Percentiles rank a stretch among this genome's conserved stretches.
These are phyloP conservation scores for Candida maesae DNA, from an alignment of 805 yeast species.

Conservation along the genomic window DNA sequence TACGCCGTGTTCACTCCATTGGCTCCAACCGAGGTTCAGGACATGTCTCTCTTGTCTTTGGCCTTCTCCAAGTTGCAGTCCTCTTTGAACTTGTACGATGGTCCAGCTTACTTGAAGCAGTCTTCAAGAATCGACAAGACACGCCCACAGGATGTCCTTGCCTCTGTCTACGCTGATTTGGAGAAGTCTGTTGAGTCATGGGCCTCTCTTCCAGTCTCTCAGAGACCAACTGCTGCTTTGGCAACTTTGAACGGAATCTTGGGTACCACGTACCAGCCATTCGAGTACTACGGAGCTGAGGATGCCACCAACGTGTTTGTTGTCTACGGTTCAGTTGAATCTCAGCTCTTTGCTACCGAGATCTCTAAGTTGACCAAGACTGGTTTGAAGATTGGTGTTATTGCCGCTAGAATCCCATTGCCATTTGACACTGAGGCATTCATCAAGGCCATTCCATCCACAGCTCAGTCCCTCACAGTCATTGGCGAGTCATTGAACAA, in stretches of 20 bases:
- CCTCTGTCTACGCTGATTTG: conserved; percentile 37
- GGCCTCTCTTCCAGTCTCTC: conserved; percentile 28
- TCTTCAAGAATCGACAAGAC: conserved; percentile 38
- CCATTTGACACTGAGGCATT: conserved; percentile 73
- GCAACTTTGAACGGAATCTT: conserved; percentile 47
- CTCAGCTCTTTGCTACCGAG: conserved; percentile 47
- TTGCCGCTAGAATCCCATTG: conserved; percentile 71
- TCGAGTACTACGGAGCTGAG: conserved; percentile 65
- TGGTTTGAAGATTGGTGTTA: conserved; percentile 48
- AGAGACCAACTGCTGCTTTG: conserved; percentile 45
- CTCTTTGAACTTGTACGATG: conserved; percentile 75
- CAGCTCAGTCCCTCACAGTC: conserved; percentile 60
- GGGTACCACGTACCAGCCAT: conserved; percentile 52
- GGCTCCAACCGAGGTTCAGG: conserved; percentile 59
- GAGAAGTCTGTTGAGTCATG: conserved; percentile 27
- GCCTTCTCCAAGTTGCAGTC: conserved; percentile 55
- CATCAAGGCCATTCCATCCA: conserved; percentile 50
- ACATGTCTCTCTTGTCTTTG: conserved; percentile 58
- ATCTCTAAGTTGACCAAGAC: conserved; percentile 28
- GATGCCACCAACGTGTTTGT: conserved; percentile 75
- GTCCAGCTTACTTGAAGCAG: conserved; percentile 57
- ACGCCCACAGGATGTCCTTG: conserved; percentile 37
- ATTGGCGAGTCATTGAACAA: conserved; percentile 51
- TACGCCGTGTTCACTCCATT: conserved; percentile 70
- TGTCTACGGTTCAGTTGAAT: conserved; percentile 69